Percentiles rank a stretch among this genome's conserved stretches.
phyloP scores from a whole-genome alignment of 2,329 filamentous ascomycete species.

The Diaporthe velutina region DNA sequence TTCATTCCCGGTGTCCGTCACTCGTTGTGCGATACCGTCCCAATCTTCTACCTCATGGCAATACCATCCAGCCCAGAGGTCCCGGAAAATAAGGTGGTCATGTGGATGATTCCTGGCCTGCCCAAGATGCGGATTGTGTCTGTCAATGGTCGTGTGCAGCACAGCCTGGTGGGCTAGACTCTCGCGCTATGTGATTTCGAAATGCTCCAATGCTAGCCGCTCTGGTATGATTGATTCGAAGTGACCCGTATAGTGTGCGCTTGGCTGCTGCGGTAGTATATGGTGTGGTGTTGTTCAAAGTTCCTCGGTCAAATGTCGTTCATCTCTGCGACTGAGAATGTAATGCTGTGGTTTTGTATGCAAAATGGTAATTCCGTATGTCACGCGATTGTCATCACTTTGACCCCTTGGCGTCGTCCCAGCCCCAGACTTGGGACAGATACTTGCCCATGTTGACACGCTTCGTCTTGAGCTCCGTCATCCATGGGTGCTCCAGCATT shows the following conservation, averaged over 20 bases:
- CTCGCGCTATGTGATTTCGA: constrained; percentile 24
- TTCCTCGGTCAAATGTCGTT: constrained; percentile 2
- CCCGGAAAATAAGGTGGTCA: constrained; percentile 7
- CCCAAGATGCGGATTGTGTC: background rate
- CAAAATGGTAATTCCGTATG: background rate
- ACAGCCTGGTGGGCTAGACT: background rate
- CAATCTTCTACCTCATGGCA: constrained; percentile 14
- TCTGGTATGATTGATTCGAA: background rate
- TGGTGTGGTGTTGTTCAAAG: background rate
- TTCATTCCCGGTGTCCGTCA: background rate
- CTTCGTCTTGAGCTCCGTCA: constrained; percentile 95
- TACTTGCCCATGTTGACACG: constrained; percentile 98
- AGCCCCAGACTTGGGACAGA: constrained; percentile 95
- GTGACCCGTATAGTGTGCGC: background rate
- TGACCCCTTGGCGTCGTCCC: constrained; percentile 72
- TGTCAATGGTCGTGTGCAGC: background rate
- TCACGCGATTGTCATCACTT: constrained; percentile 14
- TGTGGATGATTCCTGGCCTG: constrained; percentile 3
- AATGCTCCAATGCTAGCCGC: constrained; percentile 26
- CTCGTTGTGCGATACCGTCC: constrained; percentile 5
- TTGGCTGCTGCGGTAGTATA: background rate
- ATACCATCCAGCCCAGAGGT: background rate
- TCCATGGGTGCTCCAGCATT: constrained; percentile 99
- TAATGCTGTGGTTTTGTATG: constrained; percentile 1
- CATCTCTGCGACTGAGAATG: constrained; percentile 19